A percentile compares a stretch with the other conserved stretches of the same genome.
These are phyloP conservation scores for Hypoxylon crocopeplum DNA, from an alignment of 495 filamentous ascomycete genomes.

Conservation along the genomic window DNA sequence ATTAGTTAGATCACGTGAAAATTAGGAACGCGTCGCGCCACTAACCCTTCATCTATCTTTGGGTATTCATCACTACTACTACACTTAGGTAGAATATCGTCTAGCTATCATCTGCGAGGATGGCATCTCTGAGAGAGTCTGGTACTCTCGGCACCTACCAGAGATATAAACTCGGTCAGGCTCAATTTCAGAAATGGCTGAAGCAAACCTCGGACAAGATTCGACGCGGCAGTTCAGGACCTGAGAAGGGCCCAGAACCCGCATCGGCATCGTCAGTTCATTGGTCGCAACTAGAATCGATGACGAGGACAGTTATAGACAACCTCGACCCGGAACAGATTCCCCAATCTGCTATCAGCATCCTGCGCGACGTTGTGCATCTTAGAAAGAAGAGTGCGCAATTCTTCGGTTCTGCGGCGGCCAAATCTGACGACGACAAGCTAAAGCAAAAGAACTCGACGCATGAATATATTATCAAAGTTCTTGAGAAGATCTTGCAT, in stretches of 20 bases:
- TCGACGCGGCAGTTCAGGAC: not conserved
- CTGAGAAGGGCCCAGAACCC: not conserved
- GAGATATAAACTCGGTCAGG: conserved; percentile 40
- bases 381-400: conserved; percentile 38
- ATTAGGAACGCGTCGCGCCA: too few species aligned
- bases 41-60: too few species aligned
- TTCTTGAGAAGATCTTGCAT: conserved; percentile 36
- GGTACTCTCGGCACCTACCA: conserved; percentile 7
- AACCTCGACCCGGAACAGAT: conserved; percentile 33
- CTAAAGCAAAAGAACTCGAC: conserved; percentile 30
- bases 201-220: conserved; percentile 35
- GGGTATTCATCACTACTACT: too few species aligned
- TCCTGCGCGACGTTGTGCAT: conserved; percentile 38
- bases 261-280: conserved; percentile 14
- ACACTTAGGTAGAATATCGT: too few species aligned
- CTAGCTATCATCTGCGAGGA: too few species aligned
- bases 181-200: conserved; percentile 43
- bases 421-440: conserved; percentile 16
- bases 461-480: conserved; percentile 37
- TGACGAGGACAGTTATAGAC: conserved; percentile 29
- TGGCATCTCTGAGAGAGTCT: too few species aligned
- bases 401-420: conserved; percentile 29
- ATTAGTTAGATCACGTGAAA: too few species aligned
- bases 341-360: conserved; percentile 31
- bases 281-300: conserved; percentile 32